Evolutionary conservation across 306 rosid genomes (phyloP).

Genomic region (Amphicarpaea edgeworthii): DNA sequence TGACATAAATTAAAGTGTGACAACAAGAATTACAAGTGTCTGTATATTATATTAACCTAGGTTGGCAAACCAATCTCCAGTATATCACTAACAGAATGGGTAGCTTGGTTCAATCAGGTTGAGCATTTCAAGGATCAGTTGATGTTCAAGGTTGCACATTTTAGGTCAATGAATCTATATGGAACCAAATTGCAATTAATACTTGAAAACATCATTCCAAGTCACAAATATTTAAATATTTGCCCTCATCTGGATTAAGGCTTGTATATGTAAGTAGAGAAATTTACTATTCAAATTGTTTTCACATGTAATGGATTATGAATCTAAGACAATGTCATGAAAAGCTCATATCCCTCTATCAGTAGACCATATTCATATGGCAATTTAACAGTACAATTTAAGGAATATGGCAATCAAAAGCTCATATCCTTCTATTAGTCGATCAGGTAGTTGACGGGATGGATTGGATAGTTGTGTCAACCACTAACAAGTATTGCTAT

Average conservation of each 20-base stretch:
- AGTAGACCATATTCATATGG: too few species aligned
- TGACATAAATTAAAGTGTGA: neutral
- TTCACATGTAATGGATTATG: too few species aligned
- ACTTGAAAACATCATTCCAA: too few species aligned
- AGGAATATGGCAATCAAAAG: conserved; percentile 1
- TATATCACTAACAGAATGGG: conserved; percentile 5
- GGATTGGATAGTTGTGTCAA: neutral
- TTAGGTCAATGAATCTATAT: too few species aligned
- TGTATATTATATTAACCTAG: neutral
- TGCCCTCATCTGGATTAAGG: too few species aligned
- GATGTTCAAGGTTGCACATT: too few species aligned
- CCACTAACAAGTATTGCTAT: neutral
- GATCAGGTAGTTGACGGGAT: neutral
- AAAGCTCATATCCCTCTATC: neutral
- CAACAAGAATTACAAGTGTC: conserved; percentile 12
- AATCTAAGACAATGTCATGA: too few species aligned
- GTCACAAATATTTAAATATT: too few species aligned
- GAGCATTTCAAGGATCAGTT: too few species aligned
- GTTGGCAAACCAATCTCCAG: conserved; percentile 19
- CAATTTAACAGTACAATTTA: neutral
- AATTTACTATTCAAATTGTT: too few species aligned
- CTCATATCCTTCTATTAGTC: neutral
- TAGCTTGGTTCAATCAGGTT: neutral
- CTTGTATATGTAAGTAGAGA: too few species aligned
- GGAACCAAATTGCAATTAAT: too few species aligned